phyloP scores from a whole-genome alignment of 1,139 yeast genomes.

The Saccharomyces hybrid region DNA sequence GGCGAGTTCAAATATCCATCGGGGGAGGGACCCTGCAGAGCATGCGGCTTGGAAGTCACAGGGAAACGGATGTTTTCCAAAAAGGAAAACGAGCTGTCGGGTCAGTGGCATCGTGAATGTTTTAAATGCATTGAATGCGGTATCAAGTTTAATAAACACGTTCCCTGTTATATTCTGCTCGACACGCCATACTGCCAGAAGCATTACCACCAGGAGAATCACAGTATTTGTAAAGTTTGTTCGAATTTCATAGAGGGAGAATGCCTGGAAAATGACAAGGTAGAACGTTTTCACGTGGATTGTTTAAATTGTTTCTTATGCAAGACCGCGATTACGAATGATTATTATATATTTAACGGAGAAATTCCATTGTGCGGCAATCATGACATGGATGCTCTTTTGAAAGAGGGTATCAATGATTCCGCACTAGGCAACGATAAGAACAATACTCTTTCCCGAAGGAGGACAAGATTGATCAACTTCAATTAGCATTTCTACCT shows the following conservation, averaged over 20 bases:
- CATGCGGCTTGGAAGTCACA: slow-evolving; percentile 40
- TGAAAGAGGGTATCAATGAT: slow-evolving; percentile 13
- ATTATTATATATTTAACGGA: slow-evolving; percentile 39
- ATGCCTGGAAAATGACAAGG: slow-evolving; percentile 70
- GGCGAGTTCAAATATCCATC: slow-evolving; percentile 35
- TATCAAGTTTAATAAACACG: slow-evolving; percentile 48
- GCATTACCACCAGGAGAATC: slow-evolving; percentile 75
- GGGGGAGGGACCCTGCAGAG: slow-evolving; percentile 69
- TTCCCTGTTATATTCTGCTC: slow-evolving; percentile 69
- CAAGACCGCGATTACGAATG: slow-evolving; percentile 39
- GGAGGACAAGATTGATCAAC: slow-evolving; percentile 22
- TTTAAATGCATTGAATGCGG: slow-evolving; percentile 67
- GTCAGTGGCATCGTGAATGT: slow-evolving; percentile 91
- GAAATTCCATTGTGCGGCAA: slow-evolving; percentile 25
- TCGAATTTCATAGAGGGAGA: slow-evolving; percentile 78
- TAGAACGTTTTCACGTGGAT: slow-evolving; percentile 57
- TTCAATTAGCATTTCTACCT: slow-evolving; percentile 5
- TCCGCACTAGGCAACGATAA: slow-evolving; percentile 2
- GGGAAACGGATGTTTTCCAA: slow-evolving; percentile 62
- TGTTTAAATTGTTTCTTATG: slow-evolving; percentile 59
- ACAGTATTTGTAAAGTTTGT: slow-evolving; percentile 68
- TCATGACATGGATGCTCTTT: slow-evolving; percentile 24
- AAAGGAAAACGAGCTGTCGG: slow-evolving; percentile 71
- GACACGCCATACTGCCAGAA: slow-evolving; percentile 75
- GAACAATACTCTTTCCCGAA: slow-evolving; percentile 18